Evolutionary conservation across 495 filamentous ascomycete species (phyloP).

Genomic region (Penicillium diatomitis): DNA sequence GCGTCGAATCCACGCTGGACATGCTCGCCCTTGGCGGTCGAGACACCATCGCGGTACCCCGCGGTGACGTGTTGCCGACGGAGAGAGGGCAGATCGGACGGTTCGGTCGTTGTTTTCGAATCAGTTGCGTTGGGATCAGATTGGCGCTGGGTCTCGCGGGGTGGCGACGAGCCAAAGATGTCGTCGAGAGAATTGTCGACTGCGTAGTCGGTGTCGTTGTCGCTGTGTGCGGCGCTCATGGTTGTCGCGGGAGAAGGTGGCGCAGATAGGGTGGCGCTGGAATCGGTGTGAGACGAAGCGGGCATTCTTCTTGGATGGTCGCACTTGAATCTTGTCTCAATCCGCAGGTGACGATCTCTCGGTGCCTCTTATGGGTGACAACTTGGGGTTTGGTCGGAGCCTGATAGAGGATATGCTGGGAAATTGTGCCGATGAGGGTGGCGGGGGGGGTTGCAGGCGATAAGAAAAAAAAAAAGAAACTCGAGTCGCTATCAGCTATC

Average conservation of each 20-base stretch:
- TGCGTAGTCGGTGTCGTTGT: constrained; percentile 10
- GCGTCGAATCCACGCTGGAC: constrained; percentile 85
- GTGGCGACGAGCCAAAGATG: constrained; percentile 41
- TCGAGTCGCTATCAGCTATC: no score
- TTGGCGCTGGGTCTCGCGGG: constrained; percentile 1
- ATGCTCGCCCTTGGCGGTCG: constrained; percentile 54
- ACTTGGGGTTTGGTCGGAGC: no score
- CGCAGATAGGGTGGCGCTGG: constrained; percentile 5
- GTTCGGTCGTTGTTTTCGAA: constrained; percentile 21
- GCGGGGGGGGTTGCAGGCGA: no score
- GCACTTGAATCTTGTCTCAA: no score
- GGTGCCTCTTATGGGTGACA: no score
- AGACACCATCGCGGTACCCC: constrained; percentile 87
- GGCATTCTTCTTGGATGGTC: background rate
- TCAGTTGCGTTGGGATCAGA: background rate
- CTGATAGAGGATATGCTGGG: no score
- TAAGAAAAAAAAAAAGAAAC: no score
- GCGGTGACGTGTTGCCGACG: constrained; percentile 66
- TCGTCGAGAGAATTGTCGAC: constrained; percentile 35
- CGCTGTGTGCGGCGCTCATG: constrained; percentile 18
- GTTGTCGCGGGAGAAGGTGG: constrained; percentile 20
- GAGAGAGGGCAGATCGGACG: constrained; percentile 67
- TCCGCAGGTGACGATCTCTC: no score
- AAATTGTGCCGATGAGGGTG: no score
- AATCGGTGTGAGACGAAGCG: background rate